Evolutionary conservation across 106 monocot species (phyloP).

Genomic region (Dendrobium chrysotoxum): DNA sequence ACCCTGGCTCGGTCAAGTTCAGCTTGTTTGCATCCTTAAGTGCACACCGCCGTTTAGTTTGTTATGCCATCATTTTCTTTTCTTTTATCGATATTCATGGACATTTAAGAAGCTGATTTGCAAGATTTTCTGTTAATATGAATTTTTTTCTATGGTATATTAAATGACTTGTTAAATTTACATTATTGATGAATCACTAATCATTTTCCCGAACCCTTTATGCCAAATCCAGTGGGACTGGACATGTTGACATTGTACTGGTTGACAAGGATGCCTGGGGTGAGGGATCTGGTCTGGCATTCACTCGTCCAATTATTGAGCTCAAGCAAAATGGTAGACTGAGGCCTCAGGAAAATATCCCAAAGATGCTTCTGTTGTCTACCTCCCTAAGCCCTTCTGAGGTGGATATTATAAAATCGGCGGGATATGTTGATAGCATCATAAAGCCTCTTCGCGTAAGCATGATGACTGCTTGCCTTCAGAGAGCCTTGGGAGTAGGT

Average conservation of each 20-base stretch:
- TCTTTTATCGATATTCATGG: background rate
- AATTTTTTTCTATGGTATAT: background rate
- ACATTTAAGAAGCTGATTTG: background rate
- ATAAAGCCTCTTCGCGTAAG: conserved; percentile 73
- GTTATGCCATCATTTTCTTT: background rate
- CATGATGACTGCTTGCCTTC: conserved; percentile 59
- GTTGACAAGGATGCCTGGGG: conserved; percentile 75
- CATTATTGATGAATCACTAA: background rate
- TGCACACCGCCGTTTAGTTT: background rate
- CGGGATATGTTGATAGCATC: conserved; percentile 49
- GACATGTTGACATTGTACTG: conserved; percentile 49
- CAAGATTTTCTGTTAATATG: background rate
- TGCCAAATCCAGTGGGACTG: conserved; percentile 21
- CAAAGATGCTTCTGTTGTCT: conserved; percentile 66
- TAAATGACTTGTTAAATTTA: background rate
- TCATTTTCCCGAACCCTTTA: background rate
- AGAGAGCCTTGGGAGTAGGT: conserved; percentile 41
- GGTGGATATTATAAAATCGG: conserved; percentile 32
- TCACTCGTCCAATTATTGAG: conserved; percentile 31
- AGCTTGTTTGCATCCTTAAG: background rate
- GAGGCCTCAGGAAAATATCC: conserved; percentile 21
- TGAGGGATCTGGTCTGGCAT: conserved; percentile 31
- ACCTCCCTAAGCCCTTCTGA: conserved; percentile 41
- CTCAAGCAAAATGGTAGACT: conserved; percentile 25
- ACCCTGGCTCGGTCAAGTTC: too few relatives aligned